Percentiles rank a stretch among this genome's conserved stretches.
phyloP scores from a whole-genome alignment of 2,329 filamentous ascomycete species.

The Sarocladium brachiariae region DNA sequence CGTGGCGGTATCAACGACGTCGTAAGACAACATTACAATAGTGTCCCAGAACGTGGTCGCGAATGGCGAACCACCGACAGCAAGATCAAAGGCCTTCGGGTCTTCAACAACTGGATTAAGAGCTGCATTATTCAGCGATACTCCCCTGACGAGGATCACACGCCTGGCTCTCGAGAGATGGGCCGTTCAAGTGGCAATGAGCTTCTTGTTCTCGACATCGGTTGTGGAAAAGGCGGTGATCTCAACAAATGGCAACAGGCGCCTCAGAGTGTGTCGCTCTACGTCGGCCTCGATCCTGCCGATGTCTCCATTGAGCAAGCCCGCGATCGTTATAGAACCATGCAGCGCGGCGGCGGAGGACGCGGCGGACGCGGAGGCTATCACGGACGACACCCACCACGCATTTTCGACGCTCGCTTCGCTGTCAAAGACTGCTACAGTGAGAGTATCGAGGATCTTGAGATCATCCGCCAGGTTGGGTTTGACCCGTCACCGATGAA shows the following conservation, averaged over 20 bases:
- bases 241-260: conserved; percentile 93
- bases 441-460: conserved; percentile 72
- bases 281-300: conserved; percentile 90
- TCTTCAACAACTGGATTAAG: conserved; percentile 99
- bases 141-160: conserved; percentile 69
- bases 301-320: conserved; percentile 90
- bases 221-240: conserved; percentile 95
- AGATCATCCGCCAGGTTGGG: conserved; percentile 77
- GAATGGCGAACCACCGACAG: conserved; percentile 94
- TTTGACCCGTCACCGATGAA: conserved; percentile 71
- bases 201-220: conserved; percentile 83
- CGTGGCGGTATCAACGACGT: conserved; percentile 62
- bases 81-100: conserved; percentile 87
- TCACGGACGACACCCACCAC: conserved; percentile 39
- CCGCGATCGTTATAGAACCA: conserved; percentile 69
- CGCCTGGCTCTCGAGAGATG: conserved; percentile 50
- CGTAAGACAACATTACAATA: conserved; percentile 91
- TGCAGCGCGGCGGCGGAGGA: conserved; percentile 55
- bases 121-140: conserved; percentile 97
- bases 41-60: conserved; percentile 83
- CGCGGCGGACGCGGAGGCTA: conserved; percentile 33
- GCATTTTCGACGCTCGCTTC: conserved; percentile 80
- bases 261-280: conserved; percentile 83
- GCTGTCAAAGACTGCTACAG: conserved; percentile 89
- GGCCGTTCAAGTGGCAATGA: conserved; percentile 47